Percentiles rank a stretch among this genome's conserved stretches.
phyloP scores from a whole-genome alignment of 1,139 yeast species.

The Candida buenavistaensis region DNA sequence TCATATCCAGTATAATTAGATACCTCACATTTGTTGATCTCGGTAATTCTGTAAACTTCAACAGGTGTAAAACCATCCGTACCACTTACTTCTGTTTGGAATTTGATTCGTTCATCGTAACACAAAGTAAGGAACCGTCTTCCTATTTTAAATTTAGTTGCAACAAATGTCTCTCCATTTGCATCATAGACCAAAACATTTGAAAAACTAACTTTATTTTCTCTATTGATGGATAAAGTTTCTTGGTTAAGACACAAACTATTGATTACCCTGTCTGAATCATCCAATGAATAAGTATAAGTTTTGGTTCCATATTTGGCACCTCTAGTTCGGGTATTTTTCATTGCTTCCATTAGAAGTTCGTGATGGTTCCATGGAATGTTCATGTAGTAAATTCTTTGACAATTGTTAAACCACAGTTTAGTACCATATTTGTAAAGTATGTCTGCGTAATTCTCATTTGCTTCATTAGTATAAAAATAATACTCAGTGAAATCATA shows the following conservation, averaged over 20 bases:
- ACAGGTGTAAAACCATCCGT: constrained; percentile 46
- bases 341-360: constrained; percentile 28
- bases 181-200: constrained; percentile 55
- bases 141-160: constrained; percentile 69
- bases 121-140: constrained; percentile 65
- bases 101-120: constrained; percentile 27
- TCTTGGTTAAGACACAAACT: constrained; percentile 50
- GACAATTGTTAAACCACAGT: constrained; percentile 54
- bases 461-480: constrained; percentile 10
- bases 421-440: constrained; percentile 47
- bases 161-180: constrained; percentile 27
- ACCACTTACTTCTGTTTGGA: constrained; percentile 21
- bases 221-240: constrained; percentile 41
- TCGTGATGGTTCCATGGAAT: constrained; percentile 48
- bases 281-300: constrained; percentile 45
- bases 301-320: constrained; percentile 21
- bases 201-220: constrained; percentile 61
- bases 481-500: constrained; percentile 69
- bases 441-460: constrained; percentile 30
- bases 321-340: constrained; percentile 17
- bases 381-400: constrained; percentile 59
- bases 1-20: constrained; percentile 45
- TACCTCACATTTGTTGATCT: constrained; percentile 53
- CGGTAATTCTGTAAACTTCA: constrained; percentile 51
- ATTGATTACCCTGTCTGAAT: constrained; percentile 48